Base-by-base conservation (phyloP, 768 basidiomycete genomes). In the Mycena filopes region DNA sequence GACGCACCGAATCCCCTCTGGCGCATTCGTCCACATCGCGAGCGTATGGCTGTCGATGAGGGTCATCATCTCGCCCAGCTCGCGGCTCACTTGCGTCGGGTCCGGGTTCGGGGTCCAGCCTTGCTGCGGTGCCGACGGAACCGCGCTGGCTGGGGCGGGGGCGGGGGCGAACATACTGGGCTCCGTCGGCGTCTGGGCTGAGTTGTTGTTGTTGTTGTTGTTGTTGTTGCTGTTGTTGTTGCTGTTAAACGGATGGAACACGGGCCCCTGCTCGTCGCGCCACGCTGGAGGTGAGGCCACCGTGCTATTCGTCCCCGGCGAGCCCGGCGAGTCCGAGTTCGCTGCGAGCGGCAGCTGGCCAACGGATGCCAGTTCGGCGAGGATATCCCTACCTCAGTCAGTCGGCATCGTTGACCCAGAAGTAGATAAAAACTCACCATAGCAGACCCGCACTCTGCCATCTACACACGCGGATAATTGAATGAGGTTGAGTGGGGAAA, bases 401-500 rank as follows among this genome's bases (percentile, higher is more conserved):
- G 13, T 43, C 42, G n/a, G 25, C 12, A 36, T 21, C 13, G n/a
- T 38, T 8, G 12, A 6, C 25, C 33, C 15, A 25, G 11, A 20
- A 38, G 7, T 15, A 25, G 20, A 38, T 13, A 12, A n/a, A 31
- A 36, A 38, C 33, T 5, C 8, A 38, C 50, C 50, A 38, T 13
- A 53, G 21, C 13, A 53, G 3, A 12, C 50, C 50, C 21, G 50
- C 50, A 21, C 6, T 31, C 21, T 50, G 31, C 49, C 49, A 50
- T 4, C 49, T 50, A 31, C 1, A 29, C 4, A 48, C n/a, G 4
- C 49, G n/a, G 1, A 25, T 33, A 12, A 7, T 7, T 33, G 6
- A 38, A 25, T 53, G 36, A 53, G 50, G 23, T 53, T 83, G 23
- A 87, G 93, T 84, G 1, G 91, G 80, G 5, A 94, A 79, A 29